Evolutionary conservation across 2,329 filamentous ascomycete genomes (phyloP).

Genomic region (Knufia fluminis): DNA sequence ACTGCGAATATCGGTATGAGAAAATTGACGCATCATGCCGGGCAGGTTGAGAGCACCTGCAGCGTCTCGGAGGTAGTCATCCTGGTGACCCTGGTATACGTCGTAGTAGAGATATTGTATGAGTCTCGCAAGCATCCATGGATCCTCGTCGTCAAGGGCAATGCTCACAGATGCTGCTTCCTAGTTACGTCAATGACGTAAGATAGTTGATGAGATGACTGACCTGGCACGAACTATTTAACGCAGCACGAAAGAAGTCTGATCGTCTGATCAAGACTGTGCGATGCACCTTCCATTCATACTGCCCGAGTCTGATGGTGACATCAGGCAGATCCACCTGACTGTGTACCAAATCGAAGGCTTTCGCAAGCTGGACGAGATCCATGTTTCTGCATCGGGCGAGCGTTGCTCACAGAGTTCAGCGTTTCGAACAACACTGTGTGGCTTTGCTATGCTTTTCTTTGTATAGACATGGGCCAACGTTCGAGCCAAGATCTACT

Average conservation of each 20-base stretch:
- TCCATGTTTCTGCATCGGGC: too few relatives aligned
- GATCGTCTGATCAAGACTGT: not conserved
- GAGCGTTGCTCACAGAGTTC: too few relatives aligned
- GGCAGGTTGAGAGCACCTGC: not conserved
- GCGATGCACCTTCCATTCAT: not conserved
- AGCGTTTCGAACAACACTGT: too few relatives aligned
- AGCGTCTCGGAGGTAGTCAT: not conserved
- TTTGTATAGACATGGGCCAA: too few relatives aligned
- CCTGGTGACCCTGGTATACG: not conserved
- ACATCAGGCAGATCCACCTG: slow-evolving; percentile 1
- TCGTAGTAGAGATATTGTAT: not conserved
- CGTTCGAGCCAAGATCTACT: too few relatives aligned
- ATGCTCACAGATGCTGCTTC: not conserved
- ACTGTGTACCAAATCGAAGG: not conserved
- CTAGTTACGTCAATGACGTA: not conserved
- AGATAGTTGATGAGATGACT: not conserved
- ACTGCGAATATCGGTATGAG: not conserved
- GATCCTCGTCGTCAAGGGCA: not conserved
- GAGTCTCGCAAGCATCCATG: not conserved
- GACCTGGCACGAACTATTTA: not conserved
- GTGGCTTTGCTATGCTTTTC: too few relatives aligned
- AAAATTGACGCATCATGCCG: not conserved
- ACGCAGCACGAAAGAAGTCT: not conserved
- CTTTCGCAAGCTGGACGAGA: not conserved
- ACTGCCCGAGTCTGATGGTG: not conserved